phyloP scores from a whole-genome alignment of 108 stramenopile genomes.

The Skeletonema tropicum region DNA sequence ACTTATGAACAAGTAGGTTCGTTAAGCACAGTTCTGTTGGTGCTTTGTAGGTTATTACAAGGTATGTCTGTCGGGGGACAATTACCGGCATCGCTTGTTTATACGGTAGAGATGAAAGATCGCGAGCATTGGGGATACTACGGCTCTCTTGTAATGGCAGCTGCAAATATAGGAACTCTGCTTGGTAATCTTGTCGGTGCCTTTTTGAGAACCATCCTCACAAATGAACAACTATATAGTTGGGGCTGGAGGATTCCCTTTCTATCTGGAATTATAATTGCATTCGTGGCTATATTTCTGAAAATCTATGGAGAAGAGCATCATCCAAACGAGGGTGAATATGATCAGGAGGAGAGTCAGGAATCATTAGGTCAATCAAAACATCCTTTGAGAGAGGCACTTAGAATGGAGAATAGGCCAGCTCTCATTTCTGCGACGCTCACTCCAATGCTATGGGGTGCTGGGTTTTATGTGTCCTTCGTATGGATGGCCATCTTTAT shows the following conservation, averaged over 20 bases:
- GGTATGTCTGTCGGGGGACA: slow-evolving; percentile 89
- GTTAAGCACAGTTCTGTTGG: slow-evolving; percentile 62
- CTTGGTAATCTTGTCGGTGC: slow-evolving; percentile 65
- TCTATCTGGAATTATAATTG: slow-evolving; percentile 70
- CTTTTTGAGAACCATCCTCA: slow-evolving; percentile 54
- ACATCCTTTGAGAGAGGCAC: slow-evolving; percentile 60
- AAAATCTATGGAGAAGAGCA: slow-evolving; percentile 51
- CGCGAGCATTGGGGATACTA: slow-evolving; percentile 68
- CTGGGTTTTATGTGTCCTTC: slow-evolving; percentile 65
- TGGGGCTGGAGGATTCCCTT: slow-evolving; percentile 83
- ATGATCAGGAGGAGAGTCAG: slow-evolving; percentile 37
- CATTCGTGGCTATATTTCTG: slow-evolving; percentile 57
- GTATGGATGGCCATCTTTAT: slow-evolving; percentile 78
- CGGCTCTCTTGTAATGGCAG: slow-evolving; percentile 62
- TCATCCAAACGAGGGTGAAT: slow-evolving; percentile 49
- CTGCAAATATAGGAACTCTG: slow-evolving; percentile 65
- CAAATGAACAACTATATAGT: slow-evolving; percentile 54
- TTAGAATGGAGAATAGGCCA: slow-evolving; percentile 57
- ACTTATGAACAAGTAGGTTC: slow-evolving; percentile 71
- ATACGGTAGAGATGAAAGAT: slow-evolving; percentile 62
- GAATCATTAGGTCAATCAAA: background rate
- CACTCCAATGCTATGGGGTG: slow-evolving; percentile 66
- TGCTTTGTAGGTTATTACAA: slow-evolving; percentile 80
- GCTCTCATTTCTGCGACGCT: slow-evolving; percentile 56
- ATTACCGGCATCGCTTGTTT: slow-evolving; percentile 74